phyloP scores from a whole-genome alignment of 495 filamentous ascomycete species.

The Penicillium waksmanii region DNA sequence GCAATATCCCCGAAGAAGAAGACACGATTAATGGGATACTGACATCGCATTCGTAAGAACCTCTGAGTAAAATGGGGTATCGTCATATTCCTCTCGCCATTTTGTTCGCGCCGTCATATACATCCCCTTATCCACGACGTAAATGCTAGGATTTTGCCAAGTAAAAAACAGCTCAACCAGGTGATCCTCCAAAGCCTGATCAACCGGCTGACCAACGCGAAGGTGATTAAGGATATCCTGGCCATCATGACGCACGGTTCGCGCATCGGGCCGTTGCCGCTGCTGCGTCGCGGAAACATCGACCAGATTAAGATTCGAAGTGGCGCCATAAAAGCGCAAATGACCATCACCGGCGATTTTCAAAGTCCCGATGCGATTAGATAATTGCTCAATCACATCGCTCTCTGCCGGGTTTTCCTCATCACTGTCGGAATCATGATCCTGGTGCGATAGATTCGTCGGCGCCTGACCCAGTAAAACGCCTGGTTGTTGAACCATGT shows the following conservation, averaged over 20 bases:
- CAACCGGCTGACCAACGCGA: slow-evolving; percentile 25
- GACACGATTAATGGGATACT: slow-evolving; percentile 3
- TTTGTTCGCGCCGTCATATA: slow-evolving; percentile 24
- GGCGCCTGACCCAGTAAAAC: slow-evolving; percentile 28
- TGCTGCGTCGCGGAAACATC: slow-evolving; percentile 10
- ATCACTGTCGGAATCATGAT: slow-evolving; percentile 44
- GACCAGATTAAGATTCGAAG: slow-evolving; percentile 29
- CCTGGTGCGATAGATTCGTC: slow-evolving; percentile 16
- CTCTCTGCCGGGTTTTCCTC: slow-evolving; percentile 34
- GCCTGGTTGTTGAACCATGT: slow-evolving; percentile 41
- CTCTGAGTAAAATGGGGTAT: slow-evolving; percentile 37
- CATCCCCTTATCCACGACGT: slow-evolving; percentile 36
- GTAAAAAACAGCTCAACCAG: slow-evolving; percentile 39
- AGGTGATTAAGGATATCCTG: slow-evolving; percentile 18
- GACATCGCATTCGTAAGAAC: slow-evolving; percentile 41
- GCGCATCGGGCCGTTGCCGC: slow-evolving; percentile 11
- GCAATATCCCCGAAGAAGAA: neutral
- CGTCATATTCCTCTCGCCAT: slow-evolving; percentile 19
- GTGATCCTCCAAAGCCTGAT: slow-evolving; percentile 30
- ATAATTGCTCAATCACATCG: slow-evolving; percentile 6
- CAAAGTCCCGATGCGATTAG: slow-evolving; percentile 35
- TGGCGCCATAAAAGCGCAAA: slow-evolving; percentile 33
- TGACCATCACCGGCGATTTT: slow-evolving; percentile 34
- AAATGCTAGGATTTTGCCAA: slow-evolving; percentile 40
- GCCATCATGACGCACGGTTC: slow-evolving; percentile 29